A percentile compares a stretch with the other conserved stretches of the same genome.
Evolutionary conservation across 305 asterid species (phyloP).

Genomic region (Lippia alba): DNA sequence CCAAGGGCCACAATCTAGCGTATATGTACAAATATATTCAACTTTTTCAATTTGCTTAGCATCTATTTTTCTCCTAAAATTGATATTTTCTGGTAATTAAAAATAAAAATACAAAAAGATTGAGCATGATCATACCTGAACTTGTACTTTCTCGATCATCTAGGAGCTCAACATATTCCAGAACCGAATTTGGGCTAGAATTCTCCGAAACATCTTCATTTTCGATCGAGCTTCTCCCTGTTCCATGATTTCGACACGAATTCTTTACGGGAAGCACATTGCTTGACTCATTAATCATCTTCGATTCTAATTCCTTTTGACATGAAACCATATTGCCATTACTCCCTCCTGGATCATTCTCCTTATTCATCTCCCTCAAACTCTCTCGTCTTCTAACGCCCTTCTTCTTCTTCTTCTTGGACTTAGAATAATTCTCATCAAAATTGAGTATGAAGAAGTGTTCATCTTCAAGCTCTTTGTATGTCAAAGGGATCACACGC

Average conservation of each 20-base stretch:
- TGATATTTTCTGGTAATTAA: background rate
- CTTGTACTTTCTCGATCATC: conserved; percentile 41
- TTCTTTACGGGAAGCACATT: conserved; percentile 29
- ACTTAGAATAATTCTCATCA: conserved; percentile 43
- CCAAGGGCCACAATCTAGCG: too few species aligned
- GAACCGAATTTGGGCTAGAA: conserved; percentile 79
- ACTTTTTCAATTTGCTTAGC: too few species aligned
- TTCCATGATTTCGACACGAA: conserved; percentile 21
- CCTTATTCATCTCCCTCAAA: conserved; percentile 34
- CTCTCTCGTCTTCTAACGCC: conserved; percentile 12
- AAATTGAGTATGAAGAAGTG: conserved; percentile 71
- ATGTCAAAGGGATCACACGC: conserved; percentile 41
- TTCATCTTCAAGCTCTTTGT: conserved; percentile 64
- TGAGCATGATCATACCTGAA: conserved; percentile 49
- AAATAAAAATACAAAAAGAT: background rate
- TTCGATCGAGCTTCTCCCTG: conserved; percentile 29
- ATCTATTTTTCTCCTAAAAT: background rate
- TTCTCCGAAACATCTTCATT: conserved; percentile 55
- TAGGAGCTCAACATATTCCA: conserved; percentile 52
- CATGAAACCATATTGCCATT: background rate
- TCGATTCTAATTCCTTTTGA: background rate
- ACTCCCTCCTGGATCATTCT: conserved; percentile 28
- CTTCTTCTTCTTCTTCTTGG: background rate
- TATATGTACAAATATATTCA: too few species aligned
- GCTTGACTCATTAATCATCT: background rate